phyloP scores from a whole-genome alignment of 2,329 filamentous ascomycete species.

The Fusarium sp. region DNA sequence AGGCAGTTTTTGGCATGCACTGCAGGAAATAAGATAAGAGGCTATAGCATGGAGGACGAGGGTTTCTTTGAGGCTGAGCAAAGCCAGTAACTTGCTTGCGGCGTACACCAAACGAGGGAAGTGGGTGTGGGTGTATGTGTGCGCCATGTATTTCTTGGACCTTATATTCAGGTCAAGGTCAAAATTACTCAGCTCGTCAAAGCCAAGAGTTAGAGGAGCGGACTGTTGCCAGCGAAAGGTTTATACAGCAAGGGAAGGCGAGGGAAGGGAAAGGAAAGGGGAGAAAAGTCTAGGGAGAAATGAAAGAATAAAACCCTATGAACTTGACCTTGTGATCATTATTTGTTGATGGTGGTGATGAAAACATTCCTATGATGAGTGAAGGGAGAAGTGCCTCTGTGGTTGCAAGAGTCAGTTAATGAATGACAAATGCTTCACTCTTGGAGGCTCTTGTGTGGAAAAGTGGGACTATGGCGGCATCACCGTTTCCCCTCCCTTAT shows the following conservation, averaged over 20 bases:
- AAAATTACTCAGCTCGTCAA: neutral
- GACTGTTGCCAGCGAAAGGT: neutral
- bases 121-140: neutral
- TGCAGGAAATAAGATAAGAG: constrained; percentile 20
- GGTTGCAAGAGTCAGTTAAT: neutral
- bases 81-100: constrained; percentile 4
- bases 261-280: constrained; percentile 1
- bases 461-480: constrained; percentile 48
- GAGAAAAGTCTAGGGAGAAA: constrained; percentile 17
- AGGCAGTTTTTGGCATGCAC: constrained; percentile 36
- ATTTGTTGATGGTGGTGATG: constrained; percentile 13
- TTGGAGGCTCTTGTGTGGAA: constrained; percentile 27
- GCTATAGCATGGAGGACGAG: constrained; percentile 13
- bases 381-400: constrained; percentile 21
- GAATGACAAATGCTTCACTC: constrained; percentile 37
- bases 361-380: constrained; percentile 36
- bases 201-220: constrained; percentile 6
- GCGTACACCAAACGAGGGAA: neutral
- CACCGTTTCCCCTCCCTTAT: constrained; percentile 34
- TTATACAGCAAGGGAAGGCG: neutral
- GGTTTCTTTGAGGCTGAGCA: constrained; percentile 8
- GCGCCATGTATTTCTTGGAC: constrained; percentile 20
- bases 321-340: constrained; percentile 11
- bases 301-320: constrained; percentile 23
- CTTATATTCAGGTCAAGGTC: neutral